Percentiles rank a stretch among this genome's conserved stretches.
Conservation (phyloP, 2,329 filamentous ascomycete species). For the Thermothelomyces thermophilus region DNA sequence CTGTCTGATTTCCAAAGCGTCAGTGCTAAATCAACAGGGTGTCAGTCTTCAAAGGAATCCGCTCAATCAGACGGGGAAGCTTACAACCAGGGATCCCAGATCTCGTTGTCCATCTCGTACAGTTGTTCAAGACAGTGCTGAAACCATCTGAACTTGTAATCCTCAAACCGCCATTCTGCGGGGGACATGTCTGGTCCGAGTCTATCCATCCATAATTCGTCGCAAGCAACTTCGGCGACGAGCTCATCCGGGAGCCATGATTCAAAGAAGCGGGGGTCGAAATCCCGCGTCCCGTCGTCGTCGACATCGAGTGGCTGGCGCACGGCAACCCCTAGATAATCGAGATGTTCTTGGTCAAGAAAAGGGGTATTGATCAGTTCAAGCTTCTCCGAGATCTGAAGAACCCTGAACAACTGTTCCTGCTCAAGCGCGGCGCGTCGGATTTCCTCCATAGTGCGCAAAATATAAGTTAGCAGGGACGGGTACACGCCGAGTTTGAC, state of each 20-base stretch:
- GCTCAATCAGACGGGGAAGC: neutral
- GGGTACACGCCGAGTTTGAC: neutral
- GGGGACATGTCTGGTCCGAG: neutral
- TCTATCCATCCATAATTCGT: neutral
- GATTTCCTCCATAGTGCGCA: neutral
- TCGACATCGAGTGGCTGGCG: neutral
- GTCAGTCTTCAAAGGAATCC: neutral
- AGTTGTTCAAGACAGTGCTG: neutral
- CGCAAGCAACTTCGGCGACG: neutral
- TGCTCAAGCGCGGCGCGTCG: neutral
- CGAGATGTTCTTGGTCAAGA: neutral
- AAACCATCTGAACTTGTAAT: neutral
- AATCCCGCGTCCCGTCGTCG: neutral
- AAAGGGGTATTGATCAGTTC: neutral
- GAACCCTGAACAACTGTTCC: neutral
- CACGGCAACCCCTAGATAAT: neutral
- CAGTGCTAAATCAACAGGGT: neutral
- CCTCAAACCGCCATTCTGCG: neutral
- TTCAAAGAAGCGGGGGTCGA: neutral
- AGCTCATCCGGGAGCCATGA: neutral
- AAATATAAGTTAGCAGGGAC: neutral
- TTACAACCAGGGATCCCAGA: slow-evolving; percentile 3
- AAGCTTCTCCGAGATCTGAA: neutral
- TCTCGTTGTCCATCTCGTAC: neutral
- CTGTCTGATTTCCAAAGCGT: neutral